Conservation (phyloP, 495 filamentous ascomycete species). For the Usnea hakonensis region DNA sequence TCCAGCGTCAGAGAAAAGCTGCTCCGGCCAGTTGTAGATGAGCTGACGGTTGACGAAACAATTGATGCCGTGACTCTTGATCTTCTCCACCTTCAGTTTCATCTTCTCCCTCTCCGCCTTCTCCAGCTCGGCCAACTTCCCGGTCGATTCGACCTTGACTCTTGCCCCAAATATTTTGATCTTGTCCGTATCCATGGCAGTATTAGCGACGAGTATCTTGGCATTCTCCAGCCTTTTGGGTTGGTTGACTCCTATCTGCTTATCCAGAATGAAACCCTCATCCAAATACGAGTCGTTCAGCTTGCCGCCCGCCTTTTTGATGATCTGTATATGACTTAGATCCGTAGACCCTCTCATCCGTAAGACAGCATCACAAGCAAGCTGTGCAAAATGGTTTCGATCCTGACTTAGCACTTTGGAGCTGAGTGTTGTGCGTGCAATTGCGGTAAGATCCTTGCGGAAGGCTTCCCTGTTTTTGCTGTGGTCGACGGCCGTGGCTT, state of each 20-base stretch:
- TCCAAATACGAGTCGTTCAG: constrained; percentile 94
- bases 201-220: constrained; percentile 96
- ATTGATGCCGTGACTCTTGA: constrained; percentile 98
- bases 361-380: constrained; percentile 89
- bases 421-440: constrained; percentile 93
- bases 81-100: constrained; percentile 96
- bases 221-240: constrained; percentile 95
- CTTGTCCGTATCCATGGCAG: constrained; percentile 99
- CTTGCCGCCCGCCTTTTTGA: constrained; percentile 98
- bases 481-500: constrained; percentile 78
- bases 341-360: constrained; percentile 87
- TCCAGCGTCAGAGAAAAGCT: constrained; percentile 94
- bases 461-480: constrained; percentile 74
- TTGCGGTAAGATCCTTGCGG: constrained; percentile 79
- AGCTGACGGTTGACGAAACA: constrained; percentile 99
- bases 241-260: constrained; percentile 97
- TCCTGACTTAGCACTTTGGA: constrained; percentile 96
- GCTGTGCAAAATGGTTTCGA: constrained; percentile 78
- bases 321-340: constrained; percentile 95
- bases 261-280: constrained; percentile 96
- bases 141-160: constrained; percentile 89
- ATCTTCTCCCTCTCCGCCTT: constrained; percentile 98
- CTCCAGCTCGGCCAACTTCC: constrained; percentile 93
- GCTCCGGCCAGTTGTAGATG: constrained; percentile 99
- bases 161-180: constrained; percentile 98